phyloP scores from a whole-genome alignment of 139 green algal genomes.

The Coelastrella sp. region DNA sequence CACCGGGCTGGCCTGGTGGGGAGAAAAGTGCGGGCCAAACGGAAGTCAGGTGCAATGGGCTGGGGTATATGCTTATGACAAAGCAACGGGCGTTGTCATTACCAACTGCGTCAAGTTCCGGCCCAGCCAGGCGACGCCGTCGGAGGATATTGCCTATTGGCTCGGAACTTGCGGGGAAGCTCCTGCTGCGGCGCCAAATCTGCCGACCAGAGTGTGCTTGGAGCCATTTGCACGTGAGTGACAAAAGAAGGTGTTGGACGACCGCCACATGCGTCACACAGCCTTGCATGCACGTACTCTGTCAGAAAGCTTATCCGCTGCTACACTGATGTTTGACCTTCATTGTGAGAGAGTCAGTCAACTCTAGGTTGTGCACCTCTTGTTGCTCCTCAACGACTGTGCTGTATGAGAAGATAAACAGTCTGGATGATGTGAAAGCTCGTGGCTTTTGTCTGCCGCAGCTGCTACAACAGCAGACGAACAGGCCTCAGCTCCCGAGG shows the following conservation, averaged over 20 bases:
- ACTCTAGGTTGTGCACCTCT: not conserved
- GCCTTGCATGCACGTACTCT: no score
- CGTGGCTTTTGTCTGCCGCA: no score
- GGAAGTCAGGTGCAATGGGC: not conserved
- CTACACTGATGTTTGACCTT: no score
- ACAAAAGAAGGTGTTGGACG: not conserved
- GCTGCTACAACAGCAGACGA: not conserved
- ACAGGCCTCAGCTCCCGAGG: not conserved
- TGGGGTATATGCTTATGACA: slow-evolving; percentile 34
- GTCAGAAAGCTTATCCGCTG: no score
- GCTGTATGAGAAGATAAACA: no score
- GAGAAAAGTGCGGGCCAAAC: slow-evolving; percentile 24
- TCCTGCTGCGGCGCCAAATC: not conserved
- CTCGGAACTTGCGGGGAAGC: not conserved
- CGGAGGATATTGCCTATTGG: not conserved
- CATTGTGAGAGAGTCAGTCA: not conserved
- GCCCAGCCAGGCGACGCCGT: not conserved
- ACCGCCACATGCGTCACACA: not conserved
- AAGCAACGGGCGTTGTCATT: not conserved
- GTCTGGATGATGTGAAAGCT: no score
- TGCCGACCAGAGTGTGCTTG: not conserved
- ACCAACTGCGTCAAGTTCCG: slow-evolving; percentile 7
- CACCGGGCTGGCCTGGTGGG: slow-evolving; percentile 26
- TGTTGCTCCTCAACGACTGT: not conserved
- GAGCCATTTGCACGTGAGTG: not conserved